Evolutionary conservation across 805 yeast species (phyloP).

Genomic region (Metschnikowia kofuensis): DNA sequence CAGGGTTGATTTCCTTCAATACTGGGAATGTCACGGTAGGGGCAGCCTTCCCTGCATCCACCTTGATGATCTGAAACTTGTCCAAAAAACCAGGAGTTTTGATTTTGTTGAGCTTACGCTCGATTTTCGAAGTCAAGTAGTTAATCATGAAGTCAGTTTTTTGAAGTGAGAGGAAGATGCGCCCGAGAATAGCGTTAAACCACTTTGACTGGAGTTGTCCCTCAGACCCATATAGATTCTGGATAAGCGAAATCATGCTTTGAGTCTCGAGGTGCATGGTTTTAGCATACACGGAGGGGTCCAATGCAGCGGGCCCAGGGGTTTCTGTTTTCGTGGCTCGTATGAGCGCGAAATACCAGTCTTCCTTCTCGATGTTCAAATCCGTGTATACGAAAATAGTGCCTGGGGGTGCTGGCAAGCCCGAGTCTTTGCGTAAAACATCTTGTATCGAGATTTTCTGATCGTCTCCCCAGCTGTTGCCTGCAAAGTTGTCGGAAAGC

Average conservation of each 20-base stretch:
- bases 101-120: slow-evolving; percentile 71
- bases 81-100: slow-evolving; percentile 87
- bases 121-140: slow-evolving; percentile 55
- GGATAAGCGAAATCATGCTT: slow-evolving; percentile 72
- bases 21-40: slow-evolving; percentile 78
- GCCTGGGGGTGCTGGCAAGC: slow-evolving; percentile 34
- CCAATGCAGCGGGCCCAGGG: slow-evolving; percentile 14
- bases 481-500: slow-evolving; percentile 17
- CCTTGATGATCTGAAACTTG: slow-evolving; percentile 68
- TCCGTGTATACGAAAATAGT: slow-evolving; percentile 68
- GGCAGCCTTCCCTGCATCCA: slow-evolving; percentile 75
- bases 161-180: slow-evolving; percentile 75
- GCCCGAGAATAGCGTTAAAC: slow-evolving; percentile 85
- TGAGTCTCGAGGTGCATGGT: slow-evolving; percentile 69
- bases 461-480: slow-evolving; percentile 4
- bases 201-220: slow-evolving; percentile 82
- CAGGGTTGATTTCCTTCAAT: slow-evolving; percentile 68
- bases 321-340: slow-evolving; percentile 59
- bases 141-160: slow-evolving; percentile 64
- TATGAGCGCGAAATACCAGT: slow-evolving; percentile 86
- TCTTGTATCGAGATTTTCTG: slow-evolving; percentile 23
- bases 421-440: slow-evolving; percentile 21
- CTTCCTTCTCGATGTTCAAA: slow-evolving; percentile 80
- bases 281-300: slow-evolving; percentile 63
- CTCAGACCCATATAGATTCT: slow-evolving; percentile 75